These are phyloP conservation scores for Giardia muris DNA, from an alignment of 208 protist species.

Conservation along the genomic window DNA sequence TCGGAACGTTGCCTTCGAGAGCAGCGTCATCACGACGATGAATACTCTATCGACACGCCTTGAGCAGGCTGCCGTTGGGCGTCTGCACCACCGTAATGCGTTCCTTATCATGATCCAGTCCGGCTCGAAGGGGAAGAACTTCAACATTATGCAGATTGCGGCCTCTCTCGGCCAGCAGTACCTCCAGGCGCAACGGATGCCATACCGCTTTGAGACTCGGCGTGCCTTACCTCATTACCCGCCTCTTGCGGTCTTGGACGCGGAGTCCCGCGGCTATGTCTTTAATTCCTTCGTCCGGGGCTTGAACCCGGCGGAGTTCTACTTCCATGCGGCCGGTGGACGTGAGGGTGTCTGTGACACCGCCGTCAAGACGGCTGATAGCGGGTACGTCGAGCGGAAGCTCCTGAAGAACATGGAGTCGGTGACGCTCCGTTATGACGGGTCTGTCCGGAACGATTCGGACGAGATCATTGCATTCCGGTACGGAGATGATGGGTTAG, in stretches of 20 bases:
- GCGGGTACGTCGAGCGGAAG: constrained; percentile 68
- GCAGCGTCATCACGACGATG: constrained; percentile 71
- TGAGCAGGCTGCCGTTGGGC: constrained; percentile 59
- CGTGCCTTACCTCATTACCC: constrained; percentile 87
- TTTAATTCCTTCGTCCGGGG: constrained; percentile 81
- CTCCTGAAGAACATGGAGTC: constrained; percentile 91
- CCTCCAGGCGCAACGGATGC: constrained; percentile 91
- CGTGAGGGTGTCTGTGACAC: constrained; percentile 97
- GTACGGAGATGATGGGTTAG: constrained; percentile 97
- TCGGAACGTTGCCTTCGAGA: constrained; percentile 88
- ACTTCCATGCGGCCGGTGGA: constrained; percentile 98
- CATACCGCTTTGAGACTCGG: constrained; percentile 73
- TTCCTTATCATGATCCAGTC: constrained; percentile 81
- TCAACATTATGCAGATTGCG: constrained; percentile 97
- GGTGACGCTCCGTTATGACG: constrained; percentile 58
- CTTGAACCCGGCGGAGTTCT: constrained; percentile 92
- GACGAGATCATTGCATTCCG: constrained; percentile 80
- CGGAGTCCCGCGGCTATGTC: constrained; percentile 85
- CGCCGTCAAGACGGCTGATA: constrained; percentile 95
- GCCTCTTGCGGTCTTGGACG: constrained; percentile 79
- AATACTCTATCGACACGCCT: constrained; percentile 51
- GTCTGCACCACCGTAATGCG: constrained; percentile 66
- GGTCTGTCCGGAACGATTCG: constrained; percentile 63
- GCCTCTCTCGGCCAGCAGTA: constrained; percentile 98
- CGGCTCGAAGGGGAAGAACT: constrained; percentile 87